A percentile compares a stretch with the other conserved stretches of the same genome.
phyloP scores from a whole-genome alignment of 805 yeast species.

The Saturnispora zaruensis region DNA sequence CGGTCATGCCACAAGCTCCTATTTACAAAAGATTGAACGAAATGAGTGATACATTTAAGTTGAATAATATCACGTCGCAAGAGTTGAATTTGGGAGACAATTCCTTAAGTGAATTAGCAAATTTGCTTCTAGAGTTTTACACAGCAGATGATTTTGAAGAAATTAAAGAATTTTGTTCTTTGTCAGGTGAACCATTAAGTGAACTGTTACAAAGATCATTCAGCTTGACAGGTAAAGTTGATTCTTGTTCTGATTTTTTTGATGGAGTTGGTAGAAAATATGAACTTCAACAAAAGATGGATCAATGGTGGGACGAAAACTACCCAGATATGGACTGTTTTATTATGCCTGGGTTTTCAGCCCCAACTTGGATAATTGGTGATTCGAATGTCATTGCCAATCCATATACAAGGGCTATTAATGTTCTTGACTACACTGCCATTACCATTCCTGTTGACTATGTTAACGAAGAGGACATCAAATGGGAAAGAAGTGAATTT shows the following conservation, averaged over 20 bases:
- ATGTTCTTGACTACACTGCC: conserved; percentile 43
- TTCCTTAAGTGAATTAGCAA: conserved; percentile 23
- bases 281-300: conserved; percentile 30
- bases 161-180: conserved; percentile 17
- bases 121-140: conserved; percentile 20
- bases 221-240: conserved; percentile 15
- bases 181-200: conserved; percentile 27
- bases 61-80: background rate
- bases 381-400: conserved; percentile 32
- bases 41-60: conserved; percentile 18
- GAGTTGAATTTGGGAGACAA: conserved; percentile 21
- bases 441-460: conserved; percentile 37
- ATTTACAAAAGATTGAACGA: conserved; percentile 36
- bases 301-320: conserved; percentile 31
- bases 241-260: conserved; percentile 30
- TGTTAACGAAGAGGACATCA: conserved; percentile 31
- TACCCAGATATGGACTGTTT: conserved; percentile 34
- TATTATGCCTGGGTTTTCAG: conserved; percentile 38
- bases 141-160: conserved; percentile 23
- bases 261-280: conserved; percentile 30
- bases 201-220: conserved; percentile 15
- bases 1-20: conserved; percentile 48
- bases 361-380: conserved; percentile 35
- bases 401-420: conserved; percentile 49
- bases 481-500: conserved; percentile 29